These are phyloP conservation scores for Coelastrella sp. DNA, from an alignment of 139 green algal species.

Conservation along the genomic window DNA sequence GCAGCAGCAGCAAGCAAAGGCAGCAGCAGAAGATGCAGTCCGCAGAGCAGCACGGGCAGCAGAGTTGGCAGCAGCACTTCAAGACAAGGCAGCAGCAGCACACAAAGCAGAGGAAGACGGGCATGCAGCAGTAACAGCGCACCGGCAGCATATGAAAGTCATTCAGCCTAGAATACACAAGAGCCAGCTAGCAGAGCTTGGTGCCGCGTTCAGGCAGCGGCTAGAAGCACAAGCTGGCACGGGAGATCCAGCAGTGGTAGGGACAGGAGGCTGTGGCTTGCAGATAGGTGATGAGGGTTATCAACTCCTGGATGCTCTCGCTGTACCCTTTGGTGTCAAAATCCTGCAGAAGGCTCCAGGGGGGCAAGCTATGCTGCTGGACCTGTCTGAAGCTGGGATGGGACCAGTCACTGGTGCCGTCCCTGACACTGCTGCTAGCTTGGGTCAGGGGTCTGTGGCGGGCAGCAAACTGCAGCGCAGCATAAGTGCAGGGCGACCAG, in stretches of 20 bases:
- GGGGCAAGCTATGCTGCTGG: background rate
- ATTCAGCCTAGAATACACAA: background rate
- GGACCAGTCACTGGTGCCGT: background rate
- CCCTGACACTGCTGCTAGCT: background rate
- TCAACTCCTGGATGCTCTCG: background rate
- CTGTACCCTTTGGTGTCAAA: background rate
- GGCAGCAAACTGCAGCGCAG: background rate
- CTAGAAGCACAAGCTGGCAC: background rate
- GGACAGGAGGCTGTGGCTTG: too few species aligned
- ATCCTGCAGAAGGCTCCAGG: background rate
- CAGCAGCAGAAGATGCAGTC: constrained; percentile 19
- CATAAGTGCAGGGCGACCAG: background rate
- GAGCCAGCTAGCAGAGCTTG: constrained; percentile 26
- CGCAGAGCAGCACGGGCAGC: constrained; percentile 4
- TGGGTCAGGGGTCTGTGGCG: too few species aligned
- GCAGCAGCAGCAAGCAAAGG: constrained; percentile 32
- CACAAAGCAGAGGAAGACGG: background rate
- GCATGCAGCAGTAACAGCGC: background rate
- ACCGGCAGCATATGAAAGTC: constrained; percentile 29
- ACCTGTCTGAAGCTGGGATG: background rate
- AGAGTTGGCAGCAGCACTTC: constrained; percentile 13
- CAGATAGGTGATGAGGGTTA: background rate
- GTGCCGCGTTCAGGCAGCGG: constrained; percentile 19
- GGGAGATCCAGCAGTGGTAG: background rate
- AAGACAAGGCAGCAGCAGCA: background rate